Base-by-base conservation (phyloP, 169 alveolate genomes). In the Eimeria necatrix region DNA sequence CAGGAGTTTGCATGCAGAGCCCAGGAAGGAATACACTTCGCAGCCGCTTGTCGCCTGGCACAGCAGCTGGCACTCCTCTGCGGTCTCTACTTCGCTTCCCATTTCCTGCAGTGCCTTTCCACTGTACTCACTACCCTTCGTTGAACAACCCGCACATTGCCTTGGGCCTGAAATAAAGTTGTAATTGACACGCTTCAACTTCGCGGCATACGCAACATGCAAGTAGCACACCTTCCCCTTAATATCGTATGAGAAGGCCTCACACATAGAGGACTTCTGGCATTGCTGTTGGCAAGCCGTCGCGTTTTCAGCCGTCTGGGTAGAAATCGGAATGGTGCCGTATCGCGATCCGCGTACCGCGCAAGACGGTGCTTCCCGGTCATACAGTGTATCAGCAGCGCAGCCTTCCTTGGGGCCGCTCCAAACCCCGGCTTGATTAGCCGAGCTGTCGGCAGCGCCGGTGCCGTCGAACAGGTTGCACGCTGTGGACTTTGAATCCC, bases 381-480 rank as follows among this genome's bases (percentile, higher is more conserved):
- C 20, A 7, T 81, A 53, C 52, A 81, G 73, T 4, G 52, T 56
- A 4, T 81, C 90, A 10, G 49, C 4, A 24, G 56, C 51, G 46
- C 90, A 81, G 64, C 51, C 74, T 5, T 51, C 60, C 52, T 51
- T 52, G 16, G 90, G 70, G 4, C 90, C 90, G 18, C 90, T 81
- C 68, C 61, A 76, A 4, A 53, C 9, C 41, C 18, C 10, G 4
- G 4, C 18, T 3, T 16, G 32, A 14, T 12, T 18, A 14, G n/a
- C 32, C 3, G 7, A 4, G 64, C 64, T 6, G 14, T 18, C 3
- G 0, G 8, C 18, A 20, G 46, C 18, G 5, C 24, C 61, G 5
- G 32, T 32, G 14, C 32, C 32, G 14, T 18, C 10, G 64, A 48
- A 76, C 48, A 76, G 52, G 32, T 4, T 3, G 22, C 90, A 81